phyloP scores from a whole-genome alignment of 2,329 filamentous ascomycete genomes.

The Scytalidium sp. region DNA sequence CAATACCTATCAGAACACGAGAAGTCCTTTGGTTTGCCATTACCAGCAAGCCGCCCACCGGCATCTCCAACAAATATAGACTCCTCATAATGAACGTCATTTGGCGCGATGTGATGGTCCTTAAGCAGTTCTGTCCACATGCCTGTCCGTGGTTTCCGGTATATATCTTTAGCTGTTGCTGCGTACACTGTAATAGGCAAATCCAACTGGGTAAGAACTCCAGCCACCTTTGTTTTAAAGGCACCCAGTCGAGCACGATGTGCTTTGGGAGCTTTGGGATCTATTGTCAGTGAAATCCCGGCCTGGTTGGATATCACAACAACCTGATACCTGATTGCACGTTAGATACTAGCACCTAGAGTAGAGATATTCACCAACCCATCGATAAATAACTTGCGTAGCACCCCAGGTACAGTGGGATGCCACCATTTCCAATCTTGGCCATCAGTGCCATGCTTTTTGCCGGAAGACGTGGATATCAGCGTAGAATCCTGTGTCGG shows the following conservation, averaged over 20 bases:
- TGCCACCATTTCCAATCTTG: conserved; percentile 97
- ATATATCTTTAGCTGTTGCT: conserved; percentile 77
- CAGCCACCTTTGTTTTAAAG: conserved; percentile 79
- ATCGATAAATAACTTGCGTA: conserved; percentile 65
- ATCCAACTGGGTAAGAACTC: conserved; percentile 68
- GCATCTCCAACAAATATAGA: conserved; percentile 94
- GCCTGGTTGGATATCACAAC: conserved; percentile 88
- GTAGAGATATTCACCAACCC: conserved; percentile 44
- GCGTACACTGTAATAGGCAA: conserved; percentile 81
- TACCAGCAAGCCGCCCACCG: conserved; percentile 52
- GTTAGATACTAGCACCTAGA: not conserved
- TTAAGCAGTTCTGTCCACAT: conserved; percentile 77
- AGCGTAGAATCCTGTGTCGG: conserved; percentile 75
- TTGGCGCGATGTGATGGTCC: conserved; percentile 40
- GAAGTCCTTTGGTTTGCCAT: conserved; percentile 53
- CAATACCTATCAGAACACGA: conserved; percentile 55
- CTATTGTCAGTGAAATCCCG: conserved; percentile 70
- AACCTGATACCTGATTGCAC: conserved; percentile 59
- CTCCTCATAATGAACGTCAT: conserved; percentile 59
- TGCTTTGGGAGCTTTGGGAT: conserved; percentile 65
- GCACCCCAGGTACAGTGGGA: conserved; percentile 58
- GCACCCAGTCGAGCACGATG: conserved; percentile 66
- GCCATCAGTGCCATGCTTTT: conserved; percentile 67
- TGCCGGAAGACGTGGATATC: conserved; percentile 76
- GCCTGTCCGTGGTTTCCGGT: conserved; percentile 80